Percentiles rank a stretch among this genome's conserved stretches.
phyloP scores from a whole-genome alignment of 176 grass and related monocot species.

The Canna indica region DNA sequence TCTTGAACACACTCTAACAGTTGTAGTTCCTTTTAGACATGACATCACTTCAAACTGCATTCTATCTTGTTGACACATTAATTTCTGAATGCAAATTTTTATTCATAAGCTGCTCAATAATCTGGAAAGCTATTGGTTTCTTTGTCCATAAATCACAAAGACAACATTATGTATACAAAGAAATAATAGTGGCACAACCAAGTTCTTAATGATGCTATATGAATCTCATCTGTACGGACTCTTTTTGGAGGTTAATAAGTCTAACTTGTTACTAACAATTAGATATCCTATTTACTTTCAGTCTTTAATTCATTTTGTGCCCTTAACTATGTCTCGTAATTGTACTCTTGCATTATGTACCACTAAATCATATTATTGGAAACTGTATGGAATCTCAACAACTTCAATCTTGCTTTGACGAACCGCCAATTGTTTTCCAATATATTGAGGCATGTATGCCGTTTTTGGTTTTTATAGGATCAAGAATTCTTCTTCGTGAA shows the following conservation, averaged over 20 bases:
- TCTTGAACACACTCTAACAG: too few relatives aligned
- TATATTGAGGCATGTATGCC: conserved; percentile 1
- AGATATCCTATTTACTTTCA: neutral
- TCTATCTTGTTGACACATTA: too few relatives aligned
- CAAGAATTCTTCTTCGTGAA: conserved; percentile 53
- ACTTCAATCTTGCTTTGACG: neutral
- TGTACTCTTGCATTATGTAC: neutral
- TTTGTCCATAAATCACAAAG: neutral
- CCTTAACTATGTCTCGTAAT: neutral
- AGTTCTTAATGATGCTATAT: neutral
- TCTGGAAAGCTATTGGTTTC: neutral
- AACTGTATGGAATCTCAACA: neutral
- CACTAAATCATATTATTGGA: neutral
- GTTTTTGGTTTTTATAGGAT: conserved; percentile 34
- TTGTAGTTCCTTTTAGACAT: neutral
- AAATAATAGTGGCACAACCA: neutral
- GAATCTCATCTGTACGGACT: neutral
- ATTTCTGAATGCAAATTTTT: neutral
- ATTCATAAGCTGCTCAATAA: neutral
- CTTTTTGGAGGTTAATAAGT: too few relatives aligned
- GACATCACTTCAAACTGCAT: neutral
- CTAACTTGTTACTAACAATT: too few relatives aligned
- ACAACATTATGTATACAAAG: too few relatives aligned
- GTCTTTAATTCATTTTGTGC: neutral
- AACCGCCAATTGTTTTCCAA: neutral